Evolutionary conservation across 1,284 basidiomycete genomes (phyloP).

Genomic region (Anthracocystis walkeri): DNA sequence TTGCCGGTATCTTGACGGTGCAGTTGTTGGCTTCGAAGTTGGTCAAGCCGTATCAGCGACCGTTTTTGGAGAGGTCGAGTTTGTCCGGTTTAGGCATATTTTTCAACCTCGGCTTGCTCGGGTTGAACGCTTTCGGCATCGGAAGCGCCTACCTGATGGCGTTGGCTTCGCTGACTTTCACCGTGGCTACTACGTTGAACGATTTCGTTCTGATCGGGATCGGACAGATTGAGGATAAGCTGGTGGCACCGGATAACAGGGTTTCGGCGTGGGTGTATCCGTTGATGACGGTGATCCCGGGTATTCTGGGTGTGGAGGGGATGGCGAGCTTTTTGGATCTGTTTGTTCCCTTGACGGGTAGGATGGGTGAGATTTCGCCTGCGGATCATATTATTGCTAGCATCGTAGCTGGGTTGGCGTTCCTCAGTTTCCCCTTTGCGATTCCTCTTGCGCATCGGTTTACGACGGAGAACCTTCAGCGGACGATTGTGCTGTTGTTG

Average conservation of each 20-base stretch:
- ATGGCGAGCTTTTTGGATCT: constrained; percentile 80
- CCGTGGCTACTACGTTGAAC: constrained; percentile 56
- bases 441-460: constrained; percentile 80
- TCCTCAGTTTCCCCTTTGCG: constrained; percentile 76
- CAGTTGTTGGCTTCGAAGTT: constrained; percentile 76
- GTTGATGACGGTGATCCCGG: constrained; percentile 72
- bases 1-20: constrained; percentile 75
- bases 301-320: constrained; percentile 79
- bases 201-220: constrained; percentile 62
- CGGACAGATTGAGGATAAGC: constrained; percentile 48
- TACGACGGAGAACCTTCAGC: constrained; percentile 69
- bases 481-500: constrained; percentile 73
- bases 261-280: constrained; percentile 60
- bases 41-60: constrained; percentile 70
- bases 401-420: constrained; percentile 71
- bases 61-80: constrained; percentile 64
- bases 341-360: constrained; percentile 86
- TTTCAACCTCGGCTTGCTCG: constrained; percentile 52
- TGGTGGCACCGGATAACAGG: constrained; percentile 55
- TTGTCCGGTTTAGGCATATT: constrained; percentile 54
- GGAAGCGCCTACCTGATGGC: constrained; percentile 80
- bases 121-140: constrained; percentile 75
- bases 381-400: constrained; percentile 90
- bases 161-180: constrained; percentile 74
- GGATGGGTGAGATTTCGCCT: constrained; percentile 71